Base-by-base conservation (phyloP, 768 basidiomycete genomes). In the Tephrocybe sp. region DNA sequence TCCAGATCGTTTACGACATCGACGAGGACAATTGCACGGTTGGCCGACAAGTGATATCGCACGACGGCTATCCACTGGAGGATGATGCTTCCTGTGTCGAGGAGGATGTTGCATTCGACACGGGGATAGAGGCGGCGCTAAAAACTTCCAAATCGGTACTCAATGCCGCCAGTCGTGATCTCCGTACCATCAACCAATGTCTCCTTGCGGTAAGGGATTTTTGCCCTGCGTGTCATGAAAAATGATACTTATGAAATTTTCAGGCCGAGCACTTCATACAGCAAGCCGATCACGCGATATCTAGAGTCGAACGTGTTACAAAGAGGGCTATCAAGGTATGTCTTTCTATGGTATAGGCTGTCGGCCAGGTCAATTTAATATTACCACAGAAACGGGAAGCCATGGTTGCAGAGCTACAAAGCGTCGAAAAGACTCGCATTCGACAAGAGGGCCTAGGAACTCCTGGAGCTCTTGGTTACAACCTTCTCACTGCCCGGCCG, bases 191-290 rank as follows among this genome's bases (percentile, higher is more conserved):
- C 43, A 73, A 77, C 32, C 76, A 79, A 39, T 76, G 72, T 49
- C 67, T 87, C 56, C 68, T 72, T 48, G 69, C 74, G 51, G 86
- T 87, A 64, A 65, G 75, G 26, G 4, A 26, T 26, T 4, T 26
- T 65, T 17, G 9, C 22, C 53, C 32, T 20, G 20, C 44, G 36
- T 34, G 45, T 49, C 41, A 39, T 49, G 51, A 16, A 44, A 47
- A 5, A 52, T 50, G 16, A 58, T 16, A 17, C 19, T 17, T 1
- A 35, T 22, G 14, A 7, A 14, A 20, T 20, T 57, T 42, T 30
- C 51, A 85, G 82, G 79, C 80, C 13, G 79, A 84, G 42, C 72
- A 83, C 53, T 76, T 80, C 60, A 73, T 84, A 49, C 66, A 74
- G 23, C 67, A 76, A 22, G 76, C 82, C 16, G 72, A 75, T 53